Base-by-base conservation (phyloP, 306 rosid species). In the Cyamopsis tetragonoloba region DNA sequence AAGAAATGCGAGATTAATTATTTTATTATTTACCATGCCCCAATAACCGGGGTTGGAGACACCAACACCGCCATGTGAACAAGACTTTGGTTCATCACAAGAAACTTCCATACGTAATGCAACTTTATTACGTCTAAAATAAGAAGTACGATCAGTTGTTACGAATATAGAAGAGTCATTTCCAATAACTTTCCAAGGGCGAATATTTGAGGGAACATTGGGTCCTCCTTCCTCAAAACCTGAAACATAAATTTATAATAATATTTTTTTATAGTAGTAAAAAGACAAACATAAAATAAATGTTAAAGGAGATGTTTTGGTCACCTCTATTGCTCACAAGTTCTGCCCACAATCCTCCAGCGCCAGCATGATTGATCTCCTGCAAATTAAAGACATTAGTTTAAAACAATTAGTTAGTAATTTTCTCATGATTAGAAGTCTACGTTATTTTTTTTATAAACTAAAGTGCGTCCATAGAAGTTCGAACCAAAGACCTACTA, bases 301-400 rank as follows among this genome's bases (percentile, higher is more conserved):
- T 37, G 3, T 3, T 1, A 14, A 5, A 31, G n/a, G 44, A 37
- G 3, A 42, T 14, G 15, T 0, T n/a, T n/a, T 11, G 4, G n/a
- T 39, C 2, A 86, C 92, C 96, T 81, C 89, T 77, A 50, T 89
- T 87, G 53, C 66, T 82, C 39, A 86, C 91, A 70, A 87, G 87
- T 77, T 89, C 96, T 11, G 93, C 83, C 93, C 93, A 89, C 60
- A 89, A 48, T 48, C 96, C 93, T 2, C 96, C 96, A 14, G 91
- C 91, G 20, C 93, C 93, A 5, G 96, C 93, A 81, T 89, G 96
- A 64, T 89, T 89, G 18, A 89, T 89, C 82, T 89, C 96, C 96
- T 89, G 79, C 31, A 67, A 49, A n/a, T n/a, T n/a, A n/a, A n/a
- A n/a, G n/a, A n/a, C n/a, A n/a, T n/a, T n/a, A n/a, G n/a, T n/a